Percentiles rank a stretch among this genome's conserved stretches.
These are phyloP conservation scores for Parietichytrium sp. DNA, from an alignment of 108 stramenopile species.

Conservation along the genomic window DNA sequence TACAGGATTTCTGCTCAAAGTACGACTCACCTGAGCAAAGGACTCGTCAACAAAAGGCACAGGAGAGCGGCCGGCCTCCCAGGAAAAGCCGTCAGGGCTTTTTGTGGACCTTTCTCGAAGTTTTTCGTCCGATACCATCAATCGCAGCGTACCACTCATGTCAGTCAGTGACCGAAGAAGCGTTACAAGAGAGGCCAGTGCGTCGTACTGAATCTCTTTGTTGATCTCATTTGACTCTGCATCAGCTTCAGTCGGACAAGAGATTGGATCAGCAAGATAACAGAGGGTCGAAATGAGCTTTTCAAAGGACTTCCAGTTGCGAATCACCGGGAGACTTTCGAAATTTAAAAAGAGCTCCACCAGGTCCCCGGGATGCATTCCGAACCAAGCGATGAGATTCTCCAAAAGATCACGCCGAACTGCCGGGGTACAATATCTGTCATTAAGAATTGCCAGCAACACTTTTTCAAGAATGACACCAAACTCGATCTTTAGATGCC, in stretches of 20 bases:
- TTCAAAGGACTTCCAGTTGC: conserved; percentile 3
- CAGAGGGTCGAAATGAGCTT: not conserved
- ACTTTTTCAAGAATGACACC: not conserved
- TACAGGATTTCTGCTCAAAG: too few relatives aligned
- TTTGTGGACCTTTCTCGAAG: not conserved
- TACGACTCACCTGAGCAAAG: too few relatives aligned
- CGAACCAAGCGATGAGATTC: not conserved
- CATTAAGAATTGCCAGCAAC: not conserved
- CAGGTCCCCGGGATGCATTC: conserved; percentile 27
- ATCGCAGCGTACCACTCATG: conserved; percentile 22
- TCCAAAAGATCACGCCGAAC: not conserved
- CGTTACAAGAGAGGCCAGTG: conserved; percentile 33
- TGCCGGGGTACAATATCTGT: not conserved
- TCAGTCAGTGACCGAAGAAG: conserved; percentile 2
- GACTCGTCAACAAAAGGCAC: not conserved
- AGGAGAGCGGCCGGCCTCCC: not conserved
- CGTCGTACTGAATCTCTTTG: conserved; percentile 27
- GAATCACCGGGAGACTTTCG: not conserved
- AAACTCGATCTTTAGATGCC: conserved; percentile 22
- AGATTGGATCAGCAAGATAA: not conserved
- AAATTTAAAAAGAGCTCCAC: conserved; percentile 30
- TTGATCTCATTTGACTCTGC: not conserved
- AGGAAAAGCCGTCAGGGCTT: not conserved
- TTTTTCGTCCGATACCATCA: conserved; percentile 10
- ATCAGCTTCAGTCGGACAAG: not conserved